phyloP scores from a whole-genome alignment of 2,329 filamentous ascomycete species.

The Aaosphaeria arxii region DNA sequence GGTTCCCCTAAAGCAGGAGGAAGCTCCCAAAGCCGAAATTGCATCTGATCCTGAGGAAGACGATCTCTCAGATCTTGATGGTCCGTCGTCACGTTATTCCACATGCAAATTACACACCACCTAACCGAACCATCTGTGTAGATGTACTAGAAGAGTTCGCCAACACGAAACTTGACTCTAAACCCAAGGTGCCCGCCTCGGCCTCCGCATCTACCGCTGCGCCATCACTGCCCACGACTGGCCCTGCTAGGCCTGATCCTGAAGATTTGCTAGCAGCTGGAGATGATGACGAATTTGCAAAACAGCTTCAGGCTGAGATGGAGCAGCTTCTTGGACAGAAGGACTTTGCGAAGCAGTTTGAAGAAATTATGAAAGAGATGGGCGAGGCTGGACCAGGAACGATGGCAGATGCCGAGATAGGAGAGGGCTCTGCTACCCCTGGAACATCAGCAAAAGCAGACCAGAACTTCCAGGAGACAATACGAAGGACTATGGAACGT shows the following conservation, averaged over 20 bases:
- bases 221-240: constrained; percentile 23
- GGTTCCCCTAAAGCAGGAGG: background rate
- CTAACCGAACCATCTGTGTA: constrained; percentile 30
- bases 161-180: constrained; percentile 56
- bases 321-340: constrained; percentile 71
- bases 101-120: background rate
- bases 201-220: constrained; percentile 34
- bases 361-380: constrained; percentile 72
- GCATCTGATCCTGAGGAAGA: constrained; percentile 90
- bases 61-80: constrained; percentile 87
- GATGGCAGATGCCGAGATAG: constrained; percentile 7
- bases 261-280: constrained; percentile 22
- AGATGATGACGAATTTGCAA: constrained; percentile 69
- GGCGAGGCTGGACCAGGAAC: constrained; percentile 35
- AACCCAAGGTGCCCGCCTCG: constrained; percentile 28
- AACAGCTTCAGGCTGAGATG: constrained; percentile 88
- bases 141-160: constrained; percentile 94
- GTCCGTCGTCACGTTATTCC: constrained; percentile 43
- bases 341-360: constrained; percentile 76
- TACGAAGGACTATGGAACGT: constrained; percentile 89
- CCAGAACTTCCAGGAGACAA: constrained; percentile 76
- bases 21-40: constrained; percentile 20
- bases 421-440: constrained; percentile 17
- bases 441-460: constrained; percentile 46
- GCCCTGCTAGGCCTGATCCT: constrained; percentile 37